Evolutionary conservation across 1,139 yeast genomes (phyloP), one percentile per base, ranked within the genome.

Genomic region (Geotrichum klebahnii): DNA sequence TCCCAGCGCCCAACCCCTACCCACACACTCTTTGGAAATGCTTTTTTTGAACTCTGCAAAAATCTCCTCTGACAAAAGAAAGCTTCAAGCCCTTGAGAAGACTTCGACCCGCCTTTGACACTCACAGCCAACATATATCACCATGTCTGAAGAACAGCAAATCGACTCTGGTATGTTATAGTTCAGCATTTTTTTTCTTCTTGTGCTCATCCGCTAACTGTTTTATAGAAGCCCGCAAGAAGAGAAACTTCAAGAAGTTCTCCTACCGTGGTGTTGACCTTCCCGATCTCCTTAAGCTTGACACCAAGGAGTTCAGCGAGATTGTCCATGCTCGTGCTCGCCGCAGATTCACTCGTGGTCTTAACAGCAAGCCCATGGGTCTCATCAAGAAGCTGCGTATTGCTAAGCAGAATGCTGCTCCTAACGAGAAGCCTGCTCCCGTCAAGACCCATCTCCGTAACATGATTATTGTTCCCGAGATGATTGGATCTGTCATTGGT

Each of bases 391-490:
- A 94, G 81, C 87, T 94, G 76, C 89, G 96, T 81, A 92, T 89
- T 72, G 97, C 97, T 67, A 92, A 89, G 82, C 80, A 86, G 70
- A 90, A 90, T 68, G 80, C 95, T 68, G 83, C 80, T 68, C 86
- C 88, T 71, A 86, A 86, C 74, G 98, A 92, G 79, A 92, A 90
- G 84, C 99, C 99, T 76, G 84, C 95, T 65, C 79, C 81, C 63
- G 97, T 94, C 79, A 94, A 90, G 86, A 94, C 99, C 66, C 99
- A 94, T 79, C 86, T 94, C 77, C 90, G 99, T 84, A 89, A 90
- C 85, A 89, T 90, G 96, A 78, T 94, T 74, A 76, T 94, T 70
- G 95, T 92, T 66, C 99, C 99, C 79, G 99, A 94, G 83, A 94
- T 94, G 98, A 89, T 94, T 71, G 98, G 98, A 72, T 88, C 97